These are phyloP conservation scores for Botryotinia calthae DNA, from an alignment of 2,329 filamentous ascomycete genomes.

Conservation along the genomic window DNA sequence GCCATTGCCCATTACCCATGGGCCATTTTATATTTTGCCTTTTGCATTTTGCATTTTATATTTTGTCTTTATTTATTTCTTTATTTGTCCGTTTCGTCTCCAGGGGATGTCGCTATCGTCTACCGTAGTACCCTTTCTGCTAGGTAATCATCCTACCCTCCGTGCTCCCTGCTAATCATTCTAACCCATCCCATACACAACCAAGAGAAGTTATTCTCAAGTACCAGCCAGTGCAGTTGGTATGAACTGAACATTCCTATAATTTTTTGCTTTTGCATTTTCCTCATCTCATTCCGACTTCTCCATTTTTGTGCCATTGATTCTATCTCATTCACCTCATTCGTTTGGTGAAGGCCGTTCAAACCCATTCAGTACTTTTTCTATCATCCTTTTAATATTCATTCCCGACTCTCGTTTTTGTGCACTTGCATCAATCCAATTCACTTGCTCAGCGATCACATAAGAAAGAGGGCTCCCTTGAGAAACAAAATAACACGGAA, in stretches of 20 bases:
- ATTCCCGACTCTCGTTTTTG: constrained; percentile 9
- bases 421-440: constrained; percentile 4
- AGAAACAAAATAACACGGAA: not conserved
- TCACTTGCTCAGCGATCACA: constrained; percentile 16
- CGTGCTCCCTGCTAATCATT: not conserved
- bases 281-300: not conserved
- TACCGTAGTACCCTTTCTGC: not conserved
- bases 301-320: constrained; percentile 15
- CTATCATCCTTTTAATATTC: constrained; percentile 7
- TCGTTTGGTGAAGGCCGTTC: constrained; percentile 45
- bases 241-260: constrained; percentile 22
- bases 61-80: too few relatives aligned
- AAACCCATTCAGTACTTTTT: not conserved
- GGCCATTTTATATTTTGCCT: too few relatives aligned
- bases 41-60: too few relatives aligned
- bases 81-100: not conserved
- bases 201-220: not conserved
- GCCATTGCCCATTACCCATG: not conserved
- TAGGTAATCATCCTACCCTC: not conserved
- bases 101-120: constrained; percentile 7
- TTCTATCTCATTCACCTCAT: constrained; percentile 47
- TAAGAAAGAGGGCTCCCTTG: not conserved
- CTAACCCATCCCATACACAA: not conserved
- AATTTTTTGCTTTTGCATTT: not conserved
- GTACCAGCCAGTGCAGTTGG: not conserved